Evolutionary conservation across 2,329 filamentous ascomycete species (phyloP).

Genomic region (Sclerotinia spermophila): DNA sequence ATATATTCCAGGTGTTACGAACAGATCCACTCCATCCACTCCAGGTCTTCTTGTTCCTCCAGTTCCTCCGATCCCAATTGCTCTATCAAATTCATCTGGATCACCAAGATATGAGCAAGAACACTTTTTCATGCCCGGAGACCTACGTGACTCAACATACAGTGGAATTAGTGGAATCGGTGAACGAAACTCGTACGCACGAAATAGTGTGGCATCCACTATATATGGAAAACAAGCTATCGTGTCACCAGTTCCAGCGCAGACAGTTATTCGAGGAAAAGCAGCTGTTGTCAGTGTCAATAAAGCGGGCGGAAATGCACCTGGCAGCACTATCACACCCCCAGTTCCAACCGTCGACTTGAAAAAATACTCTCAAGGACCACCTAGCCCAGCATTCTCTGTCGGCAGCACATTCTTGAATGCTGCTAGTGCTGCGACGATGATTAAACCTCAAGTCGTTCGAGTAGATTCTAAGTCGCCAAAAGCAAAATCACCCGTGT

Average conservation of each 20-base stretch:
- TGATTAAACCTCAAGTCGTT: conserved; percentile 57
- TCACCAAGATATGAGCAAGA: conserved; percentile 67
- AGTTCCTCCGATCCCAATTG: conserved; percentile 82
- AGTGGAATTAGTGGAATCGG: conserved; percentile 56
- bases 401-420: conserved; percentile 67
- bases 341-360: conserved; percentile 71
- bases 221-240: conserved; percentile 91
- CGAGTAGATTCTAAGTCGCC: conserved; percentile 44
- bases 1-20: conserved; percentile 96
- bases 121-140: conserved; percentile 89
- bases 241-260: conserved; percentile 72
- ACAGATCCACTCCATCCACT: conserved; percentile 80
- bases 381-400: conserved; percentile 58
- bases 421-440: conserved; percentile 56
- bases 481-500: not conserved
- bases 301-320: conserved; percentile 57
- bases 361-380: conserved; percentile 52
- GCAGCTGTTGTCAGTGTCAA: conserved; percentile 89
- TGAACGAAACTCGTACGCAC: conserved; percentile 60
- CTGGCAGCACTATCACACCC: conserved; percentile 52
- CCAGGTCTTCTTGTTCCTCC: conserved; percentile 81
- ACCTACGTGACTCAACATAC: conserved; percentile 87
- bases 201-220: conserved; percentile 81
- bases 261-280: conserved; percentile 82
- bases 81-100: conserved; percentile 52